phyloP scores from a whole-genome alignment of 768 basidiomycete species.

The Russula sp. region DNA sequence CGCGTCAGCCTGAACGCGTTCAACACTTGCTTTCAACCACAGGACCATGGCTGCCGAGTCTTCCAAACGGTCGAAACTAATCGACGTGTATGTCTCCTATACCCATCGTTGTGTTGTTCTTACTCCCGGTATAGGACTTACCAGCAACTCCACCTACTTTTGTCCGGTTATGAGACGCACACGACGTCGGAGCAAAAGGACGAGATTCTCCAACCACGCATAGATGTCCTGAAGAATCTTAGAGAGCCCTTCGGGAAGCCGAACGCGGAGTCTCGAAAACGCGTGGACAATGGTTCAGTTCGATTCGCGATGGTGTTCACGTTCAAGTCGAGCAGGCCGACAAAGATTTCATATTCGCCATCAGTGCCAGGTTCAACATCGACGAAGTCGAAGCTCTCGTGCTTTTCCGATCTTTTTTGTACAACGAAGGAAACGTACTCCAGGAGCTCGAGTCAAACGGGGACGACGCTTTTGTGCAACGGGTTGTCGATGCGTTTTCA shows the following conservation, averaged over 20 bases:
- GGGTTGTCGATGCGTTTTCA: conserved; percentile 67
- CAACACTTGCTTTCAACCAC: conserved; percentile 9
- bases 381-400: conserved; percentile 77
- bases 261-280: conserved; percentile 60
- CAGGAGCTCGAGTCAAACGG: conserved; percentile 39
- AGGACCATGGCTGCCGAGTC: conserved; percentile 44
- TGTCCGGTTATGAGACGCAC: conserved; percentile 59
- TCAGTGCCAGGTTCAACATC: conserved; percentile 70
- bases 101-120: not conserved
- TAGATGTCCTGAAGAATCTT: conserved; percentile 54
- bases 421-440: conserved; percentile 56
- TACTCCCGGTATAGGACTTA: conserved; percentile 49
- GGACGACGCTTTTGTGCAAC: conserved; percentile 48
- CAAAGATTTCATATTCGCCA: conserved; percentile 65
- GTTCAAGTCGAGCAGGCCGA: conserved; percentile 64
- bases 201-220: conserved; percentile 57
- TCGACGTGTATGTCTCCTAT: conserved; percentile 59
- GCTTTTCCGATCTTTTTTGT: conserved; percentile 72
- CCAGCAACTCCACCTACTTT: conserved; percentile 56
- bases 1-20: conserved; percentile 18
- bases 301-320: conserved; percentile 62
- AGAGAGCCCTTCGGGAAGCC: conserved; percentile 68
- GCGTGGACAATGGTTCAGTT: conserved; percentile 64
- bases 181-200: conserved; percentile 56
- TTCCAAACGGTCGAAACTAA: conserved; percentile 62